A percentile compares a stretch with the other conserved stretches of the same genome.
Conservation (phyloP, 306 rosid genomes). For the Prunus mongolica region DNA sequence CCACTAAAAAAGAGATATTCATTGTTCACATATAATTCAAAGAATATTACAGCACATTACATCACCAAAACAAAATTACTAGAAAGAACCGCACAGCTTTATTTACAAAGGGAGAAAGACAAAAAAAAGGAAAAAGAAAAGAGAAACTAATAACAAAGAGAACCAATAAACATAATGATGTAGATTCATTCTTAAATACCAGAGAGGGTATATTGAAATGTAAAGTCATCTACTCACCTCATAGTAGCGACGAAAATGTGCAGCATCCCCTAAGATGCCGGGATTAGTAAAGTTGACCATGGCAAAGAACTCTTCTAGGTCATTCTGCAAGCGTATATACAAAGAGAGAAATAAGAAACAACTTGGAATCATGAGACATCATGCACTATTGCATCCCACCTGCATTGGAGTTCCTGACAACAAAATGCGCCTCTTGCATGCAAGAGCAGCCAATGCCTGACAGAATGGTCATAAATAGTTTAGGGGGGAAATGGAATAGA, state of each 20-base stretch:
- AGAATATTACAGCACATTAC: neutral
- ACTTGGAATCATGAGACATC: conserved; percentile 10
- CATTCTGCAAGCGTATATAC: conserved; percentile 61
- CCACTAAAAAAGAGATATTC: conserved; percentile 7
- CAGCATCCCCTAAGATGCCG: conserved; percentile 68
- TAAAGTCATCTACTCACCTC: conserved; percentile 53
- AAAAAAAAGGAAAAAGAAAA: neutral
- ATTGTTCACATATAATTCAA: conserved; percentile 14
- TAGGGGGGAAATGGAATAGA: neutral
- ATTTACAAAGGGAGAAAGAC: neutral
- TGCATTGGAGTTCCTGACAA: conserved; percentile 99
- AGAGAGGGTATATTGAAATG: neutral
- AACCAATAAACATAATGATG: neutral
- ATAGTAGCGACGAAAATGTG: conserved; percentile 77
- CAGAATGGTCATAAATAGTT: neutral
- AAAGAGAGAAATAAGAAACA: conserved; percentile 4
- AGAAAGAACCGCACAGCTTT: neutral
- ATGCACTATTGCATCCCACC: conserved; percentile 36
- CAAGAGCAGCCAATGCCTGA: conserved; percentile 88
- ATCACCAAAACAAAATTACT: neutral
- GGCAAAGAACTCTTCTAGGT: conserved; percentile 87
- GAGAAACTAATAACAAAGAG: neutral
- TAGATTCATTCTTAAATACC: neutral
- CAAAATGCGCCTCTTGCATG: conserved; percentile 77
- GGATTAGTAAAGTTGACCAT: conserved; percentile 97